Evolutionary conservation across 1,284 basidiomycete genomes (phyloP).

Genomic region (Melampsora abietis-canadensis): DNA sequence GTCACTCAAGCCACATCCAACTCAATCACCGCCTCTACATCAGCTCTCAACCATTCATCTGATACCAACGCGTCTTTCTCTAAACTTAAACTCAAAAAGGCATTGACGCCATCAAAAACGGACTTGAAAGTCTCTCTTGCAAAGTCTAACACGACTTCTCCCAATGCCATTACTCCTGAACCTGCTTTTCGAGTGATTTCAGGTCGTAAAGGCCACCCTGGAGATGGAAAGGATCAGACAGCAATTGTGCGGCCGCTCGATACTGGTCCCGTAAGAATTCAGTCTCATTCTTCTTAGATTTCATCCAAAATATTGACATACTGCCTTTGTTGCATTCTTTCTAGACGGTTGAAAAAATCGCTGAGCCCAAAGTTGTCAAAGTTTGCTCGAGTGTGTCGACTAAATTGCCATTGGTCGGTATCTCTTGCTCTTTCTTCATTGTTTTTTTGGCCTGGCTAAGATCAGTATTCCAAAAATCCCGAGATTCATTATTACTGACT

Average conservation of each 20-base stretch:
- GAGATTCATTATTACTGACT: background rate
- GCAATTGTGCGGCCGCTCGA: constrained; percentile 29
- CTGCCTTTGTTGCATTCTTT: background rate
- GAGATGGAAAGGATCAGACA: constrained; percentile 29
- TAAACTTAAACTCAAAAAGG: constrained; percentile 3
- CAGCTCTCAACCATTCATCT: background rate
- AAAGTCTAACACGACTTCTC: background rate
- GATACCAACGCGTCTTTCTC: background rate
- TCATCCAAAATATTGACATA: background rate
- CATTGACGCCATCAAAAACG: background rate
- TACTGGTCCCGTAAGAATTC: constrained; percentile 3
- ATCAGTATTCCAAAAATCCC: background rate
- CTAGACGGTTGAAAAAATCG: background rate
- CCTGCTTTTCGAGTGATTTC: constrained; percentile 37
- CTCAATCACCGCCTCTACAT: background rate
- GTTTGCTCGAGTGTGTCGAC: background rate
- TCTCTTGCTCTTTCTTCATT: background rate
- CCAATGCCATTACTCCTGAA: background rate
- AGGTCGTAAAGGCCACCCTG: constrained; percentile 39
- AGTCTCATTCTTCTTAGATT: background rate
- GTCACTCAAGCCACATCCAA: background rate
- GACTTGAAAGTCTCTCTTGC: constrained; percentile 6
- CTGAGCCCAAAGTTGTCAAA: constrained; percentile 39
- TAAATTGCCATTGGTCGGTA: background rate
- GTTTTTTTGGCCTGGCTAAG: background rate